Evolutionary conservation across 208 protist species (phyloP), one percentile per base, ranked within the genome.

Genomic region (Wallacemonas sp.): DNA sequence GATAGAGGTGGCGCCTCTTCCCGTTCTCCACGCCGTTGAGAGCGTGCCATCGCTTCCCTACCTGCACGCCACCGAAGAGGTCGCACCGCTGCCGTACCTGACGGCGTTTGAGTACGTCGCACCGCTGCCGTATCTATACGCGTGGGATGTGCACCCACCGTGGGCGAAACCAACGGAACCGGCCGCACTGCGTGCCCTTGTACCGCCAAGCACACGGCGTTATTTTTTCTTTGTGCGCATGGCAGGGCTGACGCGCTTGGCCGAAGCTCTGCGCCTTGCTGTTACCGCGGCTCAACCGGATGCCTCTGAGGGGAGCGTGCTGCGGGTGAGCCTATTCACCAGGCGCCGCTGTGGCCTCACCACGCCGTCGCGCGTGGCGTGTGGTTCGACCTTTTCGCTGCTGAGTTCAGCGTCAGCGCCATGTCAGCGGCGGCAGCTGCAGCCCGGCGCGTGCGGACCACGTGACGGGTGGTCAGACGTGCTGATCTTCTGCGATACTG

Each of bases 401-500:
- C 66, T 61, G 8, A 53, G 45, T 6, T 68, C 64, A 45, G 26
- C 59, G 2, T 61, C 61, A 12, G 62, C 62, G 19, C 21, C 60
- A 44, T 55, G 24, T 27, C 69, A 44, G 66, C 9, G 3, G 50
- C 2, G 37, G 41, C 36, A 6, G 26, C 12, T n/a, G 19, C n/a
- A 10, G 30, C 44, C 12, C 1, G 8, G 22, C 36, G 12, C 19
- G 9, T 24, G 30, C 50, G n/a, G n/a, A n/a, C n/a, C n/a, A n/a
- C 69, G 66, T 29, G 66, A 78, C 53, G 68, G 45, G 30, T 78
- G 72, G 72, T 78, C 72, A 1, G 72, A 78, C 33, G 34, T 78
- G 32, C 66, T 78, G 19, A 55, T 78, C 12, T 73, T 73, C 44
- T 26, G 30, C 30, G 50, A 57, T 6, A 4, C 50, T 3, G 50